phyloP scores from a whole-genome alignment of 768 basidiomycete genomes.

The Lepiota brunneoincarnata region DNA sequence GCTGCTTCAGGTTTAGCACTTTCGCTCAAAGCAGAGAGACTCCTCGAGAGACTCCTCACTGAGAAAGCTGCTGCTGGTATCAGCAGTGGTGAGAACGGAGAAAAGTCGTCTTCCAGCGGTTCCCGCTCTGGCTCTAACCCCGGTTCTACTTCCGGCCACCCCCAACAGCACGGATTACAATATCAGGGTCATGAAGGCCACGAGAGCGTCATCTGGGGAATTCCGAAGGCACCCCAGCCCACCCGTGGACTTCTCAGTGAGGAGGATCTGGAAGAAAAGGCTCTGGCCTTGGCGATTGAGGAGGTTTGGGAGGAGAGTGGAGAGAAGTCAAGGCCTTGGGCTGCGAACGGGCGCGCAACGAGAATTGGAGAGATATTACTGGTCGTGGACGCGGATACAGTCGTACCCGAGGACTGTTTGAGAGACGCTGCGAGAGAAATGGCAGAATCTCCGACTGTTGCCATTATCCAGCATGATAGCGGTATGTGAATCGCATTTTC shows the following conservation, averaged over 20 bases:
- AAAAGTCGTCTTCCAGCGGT: slow-evolving; percentile 9
- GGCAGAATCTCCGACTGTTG: slow-evolving; percentile 67
- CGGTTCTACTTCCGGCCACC: slow-evolving; percentile 17
- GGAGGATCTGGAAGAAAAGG: slow-evolving; percentile 64
- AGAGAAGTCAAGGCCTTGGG: slow-evolving; percentile 60
- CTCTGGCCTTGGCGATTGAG: slow-evolving; percentile 69
- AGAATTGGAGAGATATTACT: slow-evolving; percentile 77
- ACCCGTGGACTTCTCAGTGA: slow-evolving; percentile 22
- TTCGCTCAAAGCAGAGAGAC: slow-evolving; percentile 55
- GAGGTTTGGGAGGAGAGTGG: slow-evolving; percentile 62
- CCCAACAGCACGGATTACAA: slow-evolving; percentile 55
- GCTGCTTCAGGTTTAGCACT: slow-evolving; percentile 45
- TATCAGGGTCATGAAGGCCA: slow-evolving; percentile 65
- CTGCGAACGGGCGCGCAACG: slow-evolving; percentile 65
- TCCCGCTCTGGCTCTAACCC: slow-evolving; percentile 5
- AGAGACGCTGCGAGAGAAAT: slow-evolving; percentile 86
- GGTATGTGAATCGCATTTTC: slow-evolving; percentile 31
- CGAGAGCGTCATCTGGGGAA: slow-evolving; percentile 36
- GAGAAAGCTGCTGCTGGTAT: slow-evolving; percentile 15
- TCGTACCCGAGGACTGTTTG: slow-evolving; percentile 82
- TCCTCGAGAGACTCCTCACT: slow-evolving; percentile 43
- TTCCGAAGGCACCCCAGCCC: slow-evolving; percentile 1
- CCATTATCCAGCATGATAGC: slow-evolving; percentile 85
- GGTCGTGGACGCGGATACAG: slow-evolving; percentile 75
- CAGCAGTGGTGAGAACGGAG: slow-evolving; percentile 7